phyloP scores from a whole-genome alignment of 106 monocot species.

The Hemerocallis citrina region DNA sequence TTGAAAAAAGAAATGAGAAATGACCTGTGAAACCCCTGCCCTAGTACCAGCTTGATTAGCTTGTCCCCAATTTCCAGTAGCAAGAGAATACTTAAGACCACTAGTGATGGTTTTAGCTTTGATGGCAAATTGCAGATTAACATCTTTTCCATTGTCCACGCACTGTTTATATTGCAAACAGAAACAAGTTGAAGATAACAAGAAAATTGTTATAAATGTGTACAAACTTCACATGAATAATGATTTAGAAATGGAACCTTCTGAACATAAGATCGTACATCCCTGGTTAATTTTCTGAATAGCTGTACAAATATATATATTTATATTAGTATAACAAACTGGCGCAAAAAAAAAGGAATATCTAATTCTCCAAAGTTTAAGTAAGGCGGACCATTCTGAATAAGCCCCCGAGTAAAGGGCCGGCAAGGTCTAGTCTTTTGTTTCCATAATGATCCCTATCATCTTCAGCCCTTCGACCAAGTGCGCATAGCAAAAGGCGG shows the following conservation, averaged over 20 bases:
- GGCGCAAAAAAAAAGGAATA: background rate
- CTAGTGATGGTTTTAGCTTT: constrained; percentile 92
- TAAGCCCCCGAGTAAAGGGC: constrained; percentile 92
- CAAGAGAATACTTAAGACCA: constrained; percentile 97
- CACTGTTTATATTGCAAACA: constrained; percentile 32
- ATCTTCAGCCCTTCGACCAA: constrained; percentile 96
- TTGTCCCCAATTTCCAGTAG: constrained; percentile 99
- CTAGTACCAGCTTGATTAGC: constrained; percentile 99
- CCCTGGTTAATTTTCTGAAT: constrained; percentile 96
- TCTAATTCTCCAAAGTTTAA: background rate
- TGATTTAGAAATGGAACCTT: constrained; percentile 58
- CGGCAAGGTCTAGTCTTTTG: constrained; percentile 96
- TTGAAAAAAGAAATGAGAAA: background rate
- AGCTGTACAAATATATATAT: constrained; percentile 48
- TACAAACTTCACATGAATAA: constrained; percentile 1
- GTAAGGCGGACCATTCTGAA: constrained; percentile 83
- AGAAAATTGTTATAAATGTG: background rate
- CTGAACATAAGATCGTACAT: constrained; percentile 98
- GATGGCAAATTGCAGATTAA: constrained; percentile 97
- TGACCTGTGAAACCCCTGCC: constrained; percentile 97
- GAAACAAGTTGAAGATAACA: constrained; percentile 3
- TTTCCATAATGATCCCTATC: constrained; percentile 99
- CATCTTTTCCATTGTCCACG: constrained; percentile 98
- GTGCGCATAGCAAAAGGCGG: constrained; percentile 82
- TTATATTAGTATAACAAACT: background rate